Conservation (phyloP, 192 early-diverging fungal species). For the Backusella westeae region DNA sequence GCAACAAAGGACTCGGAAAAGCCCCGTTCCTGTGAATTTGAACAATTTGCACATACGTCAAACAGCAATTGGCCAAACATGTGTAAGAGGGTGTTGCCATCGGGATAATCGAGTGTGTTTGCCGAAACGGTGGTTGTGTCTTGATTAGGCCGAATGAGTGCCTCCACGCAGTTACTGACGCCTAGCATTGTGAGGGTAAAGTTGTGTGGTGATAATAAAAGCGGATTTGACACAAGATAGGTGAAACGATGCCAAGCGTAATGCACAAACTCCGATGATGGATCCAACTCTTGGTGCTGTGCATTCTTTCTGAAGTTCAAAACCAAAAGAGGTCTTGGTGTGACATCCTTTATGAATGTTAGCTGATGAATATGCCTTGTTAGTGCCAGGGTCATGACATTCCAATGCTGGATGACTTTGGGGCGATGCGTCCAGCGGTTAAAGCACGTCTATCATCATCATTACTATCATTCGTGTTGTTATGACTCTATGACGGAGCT, state of each 20-base stretch:
- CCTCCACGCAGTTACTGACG: slow-evolving; percentile 53
- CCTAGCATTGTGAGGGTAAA: slow-evolving; percentile 50
- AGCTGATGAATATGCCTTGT: slow-evolving; percentile 61
- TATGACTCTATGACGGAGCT: neutral
- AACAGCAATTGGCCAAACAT: slow-evolving; percentile 85
- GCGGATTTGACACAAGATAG: slow-evolving; percentile 52
- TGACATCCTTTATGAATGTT: slow-evolving; percentile 62
- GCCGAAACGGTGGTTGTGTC: neutral
- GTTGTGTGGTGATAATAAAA: slow-evolving; percentile 46
- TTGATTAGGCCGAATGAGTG: slow-evolving; percentile 39
- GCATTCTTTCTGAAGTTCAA: slow-evolving; percentile 46
- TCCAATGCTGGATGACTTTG: slow-evolving; percentile 73
- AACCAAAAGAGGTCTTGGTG: slow-evolving; percentile 52
- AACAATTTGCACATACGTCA: slow-evolving; percentile 48
- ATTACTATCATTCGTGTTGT: too few relatives aligned
- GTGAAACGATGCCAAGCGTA: slow-evolving; percentile 75
- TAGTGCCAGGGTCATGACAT: slow-evolving; percentile 56
- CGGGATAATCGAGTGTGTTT: slow-evolving; percentile 28
- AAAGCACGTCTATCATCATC: slow-evolving; percentile 41
- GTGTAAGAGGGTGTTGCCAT: slow-evolving; percentile 75
- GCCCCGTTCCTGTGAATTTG: slow-evolving; percentile 44
- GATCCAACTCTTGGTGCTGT: slow-evolving; percentile 43
- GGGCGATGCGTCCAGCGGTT: slow-evolving; percentile 73
- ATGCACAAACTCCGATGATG: slow-evolving; percentile 59
- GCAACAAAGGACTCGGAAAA: slow-evolving; percentile 67